A percentile compares a stretch with the other conserved stretches of the same genome.
Evolutionary conservation across 305 asterid species (phyloP).

Genomic region (Vinca major): DNA sequence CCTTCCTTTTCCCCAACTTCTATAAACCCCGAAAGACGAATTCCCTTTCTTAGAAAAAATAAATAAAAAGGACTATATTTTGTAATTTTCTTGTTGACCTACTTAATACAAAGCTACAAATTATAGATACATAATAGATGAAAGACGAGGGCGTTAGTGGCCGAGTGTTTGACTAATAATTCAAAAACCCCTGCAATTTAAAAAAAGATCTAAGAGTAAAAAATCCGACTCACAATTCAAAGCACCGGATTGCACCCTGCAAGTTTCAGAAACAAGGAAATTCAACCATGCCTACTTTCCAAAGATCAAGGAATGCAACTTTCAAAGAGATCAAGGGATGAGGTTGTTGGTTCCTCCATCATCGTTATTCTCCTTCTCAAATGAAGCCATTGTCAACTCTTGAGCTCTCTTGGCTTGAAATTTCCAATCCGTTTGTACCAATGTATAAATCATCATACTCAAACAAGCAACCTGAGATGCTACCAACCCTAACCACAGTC

Average conservation of each 20-base stretch:
- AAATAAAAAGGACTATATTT: no score
- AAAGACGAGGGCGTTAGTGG: no score
- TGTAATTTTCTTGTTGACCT: not conserved
- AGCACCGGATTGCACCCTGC: no score
- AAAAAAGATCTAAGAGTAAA: no score
- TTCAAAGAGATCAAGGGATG: constrained; percentile 18
- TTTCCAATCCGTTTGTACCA: constrained; percentile 60
- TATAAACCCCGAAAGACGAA: not conserved
- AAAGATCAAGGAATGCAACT: no score
- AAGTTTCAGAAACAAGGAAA: no score
- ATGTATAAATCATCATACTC: constrained; percentile 43
- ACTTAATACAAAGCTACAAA: constrained; percentile 4
- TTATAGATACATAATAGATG: no score
- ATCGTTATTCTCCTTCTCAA: constrained; percentile 16
- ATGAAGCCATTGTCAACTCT: constrained; percentile 30
- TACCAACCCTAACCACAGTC: constrained; percentile 71
- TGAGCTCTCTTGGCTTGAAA: constrained; percentile 66
- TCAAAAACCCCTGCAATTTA: no score
- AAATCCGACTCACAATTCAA: no score
- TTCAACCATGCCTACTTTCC: no score
- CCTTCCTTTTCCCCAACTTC: not conserved
- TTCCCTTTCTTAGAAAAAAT: not conserved
- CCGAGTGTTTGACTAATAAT: no score
- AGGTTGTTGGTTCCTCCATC: constrained; percentile 22
- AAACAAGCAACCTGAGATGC: constrained; percentile 57